phyloP scores from a whole-genome alignment of 345 rosid species.

The Tarenaya hassleriana region DNA sequence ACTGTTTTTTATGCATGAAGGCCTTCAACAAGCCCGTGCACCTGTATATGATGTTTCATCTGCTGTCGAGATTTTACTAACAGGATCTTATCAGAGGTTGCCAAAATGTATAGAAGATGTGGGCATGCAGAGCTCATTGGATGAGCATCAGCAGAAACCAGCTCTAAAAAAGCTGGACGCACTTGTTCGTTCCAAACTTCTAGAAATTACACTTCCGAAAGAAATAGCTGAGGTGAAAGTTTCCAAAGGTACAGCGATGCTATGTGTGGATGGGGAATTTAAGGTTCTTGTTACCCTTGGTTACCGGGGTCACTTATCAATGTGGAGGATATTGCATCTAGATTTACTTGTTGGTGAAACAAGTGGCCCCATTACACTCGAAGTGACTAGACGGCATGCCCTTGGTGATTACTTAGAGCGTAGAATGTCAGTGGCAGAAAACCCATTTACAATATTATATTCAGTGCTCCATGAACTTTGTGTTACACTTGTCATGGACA shows the following conservation, averaged over 20 bases:
- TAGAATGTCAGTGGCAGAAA: slow-evolving; percentile 82
- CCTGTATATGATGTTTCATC: slow-evolving; percentile 98
- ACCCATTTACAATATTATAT: slow-evolving; percentile 69
- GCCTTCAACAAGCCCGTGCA: slow-evolving; percentile 94
- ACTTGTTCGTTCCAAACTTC: slow-evolving; percentile 83
- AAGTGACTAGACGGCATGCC: slow-evolving; percentile 59
- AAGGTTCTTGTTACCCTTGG: slow-evolving; percentile 96
- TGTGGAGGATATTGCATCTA: slow-evolving; percentile 98
- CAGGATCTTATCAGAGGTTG: slow-evolving; percentile 82
- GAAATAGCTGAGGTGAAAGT: slow-evolving; percentile 84
- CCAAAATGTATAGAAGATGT: slow-evolving; percentile 92
- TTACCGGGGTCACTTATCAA: slow-evolving; percentile 79
- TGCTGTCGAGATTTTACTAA: slow-evolving; percentile 74
- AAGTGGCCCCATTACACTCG: slow-evolving; percentile 68
- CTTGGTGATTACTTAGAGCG: slow-evolving; percentile 98
- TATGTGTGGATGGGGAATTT: slow-evolving; percentile 81
- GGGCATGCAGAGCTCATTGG: slow-evolving; percentile 65
- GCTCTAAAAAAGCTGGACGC: slow-evolving; percentile 81
- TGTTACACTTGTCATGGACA: slow-evolving; percentile 86
- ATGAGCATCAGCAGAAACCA: slow-evolving; percentile 74
- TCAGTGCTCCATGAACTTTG: slow-evolving; percentile 89
- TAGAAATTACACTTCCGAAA: slow-evolving; percentile 75
- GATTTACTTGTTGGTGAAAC: slow-evolving; percentile 97
- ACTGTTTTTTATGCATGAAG: slow-evolving; percentile 95
- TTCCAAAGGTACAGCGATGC: slow-evolving; percentile 71